phyloP scores from a whole-genome alignment of 2,329 filamentous ascomycete species.

The Apiospora arundinis region DNA sequence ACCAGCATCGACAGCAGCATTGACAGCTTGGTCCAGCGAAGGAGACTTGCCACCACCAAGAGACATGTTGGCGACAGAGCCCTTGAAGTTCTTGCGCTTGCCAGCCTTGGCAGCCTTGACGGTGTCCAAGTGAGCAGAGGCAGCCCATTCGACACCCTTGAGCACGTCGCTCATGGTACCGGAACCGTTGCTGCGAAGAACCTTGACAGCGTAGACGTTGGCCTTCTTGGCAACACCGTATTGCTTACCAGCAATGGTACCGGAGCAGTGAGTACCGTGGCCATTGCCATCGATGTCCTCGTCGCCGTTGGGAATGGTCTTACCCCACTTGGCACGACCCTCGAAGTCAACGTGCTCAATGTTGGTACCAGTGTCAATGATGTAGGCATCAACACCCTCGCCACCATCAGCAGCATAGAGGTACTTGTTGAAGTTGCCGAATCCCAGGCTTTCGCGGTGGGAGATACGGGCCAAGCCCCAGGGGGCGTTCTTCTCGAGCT shows the following conservation, averaged over 20 bases:
- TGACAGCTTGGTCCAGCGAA: conserved; percentile 89
- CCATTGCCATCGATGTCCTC: conserved; percentile 94
- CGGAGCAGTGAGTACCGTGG: conserved; percentile 98
- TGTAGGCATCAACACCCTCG: conserved; percentile 97
- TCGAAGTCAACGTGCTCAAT: conserved; percentile 94
- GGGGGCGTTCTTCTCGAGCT: conserved; percentile 87
- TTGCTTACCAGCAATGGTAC: conserved; percentile 96
- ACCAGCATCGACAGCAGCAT: conserved; percentile 89
- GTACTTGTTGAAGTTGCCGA: conserved; percentile 98
- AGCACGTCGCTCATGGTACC: conserved; percentile 99
- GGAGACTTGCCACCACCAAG: conserved; percentile 96
- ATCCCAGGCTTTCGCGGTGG: conserved; percentile 85
- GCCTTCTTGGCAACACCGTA: conserved; percentile 99
- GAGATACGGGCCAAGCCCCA: conserved; percentile 99
- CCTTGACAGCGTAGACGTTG: conserved; percentile 95
- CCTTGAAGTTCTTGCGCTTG: conserved; percentile 97
- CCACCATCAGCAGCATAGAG: conserved; percentile 88
- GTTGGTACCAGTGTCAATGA: conserved; percentile 98
- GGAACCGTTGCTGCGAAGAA: conserved; percentile 94
- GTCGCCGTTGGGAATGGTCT: conserved; percentile 88
- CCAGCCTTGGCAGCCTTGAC: conserved; percentile 81
- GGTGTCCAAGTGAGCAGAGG: conserved; percentile 77
- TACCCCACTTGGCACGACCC: conserved; percentile 93
- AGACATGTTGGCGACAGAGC: conserved; percentile 98
- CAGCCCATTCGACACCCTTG: conserved; percentile 96